These are phyloP conservation scores for Epichloe gansuensis DNA, from an alignment of 2,329 filamentous ascomycete genomes.

Conservation along the genomic window DNA sequence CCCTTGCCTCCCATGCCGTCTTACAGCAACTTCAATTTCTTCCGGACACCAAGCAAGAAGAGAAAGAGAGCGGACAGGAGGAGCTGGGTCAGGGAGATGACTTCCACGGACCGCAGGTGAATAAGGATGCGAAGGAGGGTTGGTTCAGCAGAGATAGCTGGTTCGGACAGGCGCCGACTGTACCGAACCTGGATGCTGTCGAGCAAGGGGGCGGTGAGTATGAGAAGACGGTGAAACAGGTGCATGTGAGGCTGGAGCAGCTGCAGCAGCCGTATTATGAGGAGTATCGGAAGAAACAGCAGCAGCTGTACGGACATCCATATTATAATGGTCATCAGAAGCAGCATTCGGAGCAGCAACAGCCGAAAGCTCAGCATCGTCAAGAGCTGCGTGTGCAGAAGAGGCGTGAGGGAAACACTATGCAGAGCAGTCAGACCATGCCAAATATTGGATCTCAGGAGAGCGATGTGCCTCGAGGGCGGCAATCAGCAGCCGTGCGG, in stretches of 20 bases:
- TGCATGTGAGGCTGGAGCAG: conserved; percentile 1
- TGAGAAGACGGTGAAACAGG: conserved; percentile 2
- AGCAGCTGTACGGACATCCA: neutral
- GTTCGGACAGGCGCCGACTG: conserved; percentile 22
- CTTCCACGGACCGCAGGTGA: conserved; percentile 34
- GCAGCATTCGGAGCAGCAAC: neutral
- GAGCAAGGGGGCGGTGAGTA: conserved; percentile 11
- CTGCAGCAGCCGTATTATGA: conserved; percentile 4
- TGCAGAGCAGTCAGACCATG: conserved; percentile 10
- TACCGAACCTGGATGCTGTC: conserved; percentile 21
- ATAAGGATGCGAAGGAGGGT: conserved; percentile 11
- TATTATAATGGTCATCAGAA: neutral
- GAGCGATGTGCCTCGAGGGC: conserved; percentile 5
- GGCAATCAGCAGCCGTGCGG: conserved; percentile 2
- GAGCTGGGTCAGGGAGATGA: conserved; percentile 30
- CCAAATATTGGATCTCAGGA: conserved; percentile 10
- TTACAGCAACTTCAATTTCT: conserved; percentile 19
- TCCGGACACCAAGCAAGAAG: conserved; percentile 10
- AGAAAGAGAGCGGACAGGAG: neutral
- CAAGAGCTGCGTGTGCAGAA: conserved; percentile 11
- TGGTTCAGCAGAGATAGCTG: conserved; percentile 23
- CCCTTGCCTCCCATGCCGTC: conserved; percentile 21
- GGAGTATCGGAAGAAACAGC: conserved; percentile 5
- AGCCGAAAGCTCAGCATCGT: conserved; percentile 3
- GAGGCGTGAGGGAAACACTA: neutral